Evolutionary conservation across 208 protist genomes (phyloP).

Genomic region (Leishmania mexicana): DNA sequence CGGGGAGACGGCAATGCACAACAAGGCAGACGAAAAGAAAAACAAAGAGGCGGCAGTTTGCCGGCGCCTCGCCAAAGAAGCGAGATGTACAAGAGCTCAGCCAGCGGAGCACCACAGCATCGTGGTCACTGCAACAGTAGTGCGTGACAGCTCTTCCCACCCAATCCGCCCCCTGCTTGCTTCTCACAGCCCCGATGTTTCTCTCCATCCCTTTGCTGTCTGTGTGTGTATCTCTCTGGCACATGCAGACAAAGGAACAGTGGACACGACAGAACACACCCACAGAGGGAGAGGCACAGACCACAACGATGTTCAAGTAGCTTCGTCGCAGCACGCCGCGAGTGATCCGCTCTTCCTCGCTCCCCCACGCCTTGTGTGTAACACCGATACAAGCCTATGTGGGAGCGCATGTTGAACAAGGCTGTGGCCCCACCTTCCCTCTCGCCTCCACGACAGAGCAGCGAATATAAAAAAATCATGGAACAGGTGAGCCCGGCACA

Average conservation of each 20-base stretch:
- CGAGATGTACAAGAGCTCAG: background rate
- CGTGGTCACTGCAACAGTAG: background rate
- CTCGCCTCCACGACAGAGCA: background rate
- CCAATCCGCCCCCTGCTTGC: background rate
- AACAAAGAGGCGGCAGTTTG: background rate
- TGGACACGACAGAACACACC: background rate
- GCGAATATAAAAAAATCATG: background rate
- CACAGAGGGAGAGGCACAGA: background rate
- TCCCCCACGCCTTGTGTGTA: background rate
- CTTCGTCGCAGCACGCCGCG: background rate
- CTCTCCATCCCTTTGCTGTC: background rate
- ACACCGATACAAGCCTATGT: background rate
- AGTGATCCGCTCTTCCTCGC: background rate
- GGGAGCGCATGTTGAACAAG: background rate
- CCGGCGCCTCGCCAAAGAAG: background rate
- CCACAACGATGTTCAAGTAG: background rate
- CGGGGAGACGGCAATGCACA: too few relatives aligned
- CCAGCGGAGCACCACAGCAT: background rate
- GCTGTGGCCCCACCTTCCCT: background rate
- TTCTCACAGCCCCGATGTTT: background rate
- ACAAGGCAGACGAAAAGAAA: background rate
- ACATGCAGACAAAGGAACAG: background rate
- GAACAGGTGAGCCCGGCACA: too few relatives aligned
- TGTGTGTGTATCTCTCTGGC: background rate
- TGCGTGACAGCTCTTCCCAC: background rate